Percentiles rank a stretch among this genome's conserved stretches.
Conservation (phyloP, 768 basidiomycete species). For the Sporobolomyces roseus region DNA sequence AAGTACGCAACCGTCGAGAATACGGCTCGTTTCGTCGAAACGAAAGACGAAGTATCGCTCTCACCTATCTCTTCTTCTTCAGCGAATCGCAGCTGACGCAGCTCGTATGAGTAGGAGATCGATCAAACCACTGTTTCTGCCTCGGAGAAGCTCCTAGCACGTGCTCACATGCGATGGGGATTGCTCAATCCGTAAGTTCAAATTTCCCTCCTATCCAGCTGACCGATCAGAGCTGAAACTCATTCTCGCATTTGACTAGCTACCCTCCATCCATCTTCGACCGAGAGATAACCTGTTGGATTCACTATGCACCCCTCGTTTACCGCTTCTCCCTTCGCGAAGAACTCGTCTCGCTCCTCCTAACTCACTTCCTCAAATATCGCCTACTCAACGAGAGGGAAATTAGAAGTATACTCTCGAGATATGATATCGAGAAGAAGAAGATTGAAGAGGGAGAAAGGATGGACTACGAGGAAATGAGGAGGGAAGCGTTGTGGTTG, state of each 20-base stretch:
- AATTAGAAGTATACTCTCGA: neutral
- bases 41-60: constrained; percentile 2
- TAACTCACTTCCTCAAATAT: neutral
- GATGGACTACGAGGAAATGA: constrained; percentile 4
- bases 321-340: constrained; percentile 10
- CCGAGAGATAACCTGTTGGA: constrained; percentile 21
- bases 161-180: constrained; percentile 1
- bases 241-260: neutral
- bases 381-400: neutral
- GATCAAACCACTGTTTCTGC: neutral
- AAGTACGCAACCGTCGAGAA: neutral
- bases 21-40: neutral
- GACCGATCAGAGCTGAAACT: neutral
- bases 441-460: neutral
- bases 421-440: constrained; percentile 1
- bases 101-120: neutral
- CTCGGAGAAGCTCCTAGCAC: neutral
- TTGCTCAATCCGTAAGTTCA: constrained; percentile 26
- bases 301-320: constrained; percentile 16
- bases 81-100: too few relatives aligned
- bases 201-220: neutral
- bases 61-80: neutral
- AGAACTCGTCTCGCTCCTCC: constrained; percentile 2
- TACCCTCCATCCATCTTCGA: constrained; percentile 1
- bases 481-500: neutral